Evolutionary conservation across 2,329 filamentous ascomycete genomes (phyloP), one percentile per base, ranked within the genome.

Genomic region (Gnomoniopsis smithogilvyi): DNA sequence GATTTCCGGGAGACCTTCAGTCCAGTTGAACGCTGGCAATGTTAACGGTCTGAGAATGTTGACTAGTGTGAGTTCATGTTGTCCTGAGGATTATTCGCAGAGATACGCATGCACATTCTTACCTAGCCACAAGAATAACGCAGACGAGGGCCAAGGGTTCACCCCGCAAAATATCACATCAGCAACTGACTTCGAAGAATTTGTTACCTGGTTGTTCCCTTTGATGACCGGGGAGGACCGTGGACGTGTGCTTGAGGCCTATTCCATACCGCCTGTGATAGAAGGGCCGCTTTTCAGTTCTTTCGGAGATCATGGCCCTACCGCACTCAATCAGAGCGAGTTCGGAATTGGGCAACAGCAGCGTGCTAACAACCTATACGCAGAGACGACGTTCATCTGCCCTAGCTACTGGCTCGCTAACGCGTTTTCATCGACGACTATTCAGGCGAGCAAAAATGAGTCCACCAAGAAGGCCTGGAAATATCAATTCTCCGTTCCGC

Each of bases 381-480:
- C 73, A 41, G 80, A 84, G 68, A 74, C 76, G 1, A 81, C 78
- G 0, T 82, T 83, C 55, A 73, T 80, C 14, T 84, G 81, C 64
- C 77, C 80, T 0, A 74, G 76, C 0, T 82, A 83, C 68, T 83
- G 79, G 79, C 68, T 81, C 45, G 74, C 76, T 1, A 71, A 73
- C 33, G 78, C 79, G 0, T 83, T 73, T 60, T 67, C 68, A 1
- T 70, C 68, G 1, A 49, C 63, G 3, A 51, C 50, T 33, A n/a
- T 45, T 0, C n/a, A 34, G 12, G 70, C 69, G 8, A 43, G 56
- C 56, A 51, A 65, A 58, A 24, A 11, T 6, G 3, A 54, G 4
- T n/a, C n/a, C 52, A 19, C 4, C 8, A 65, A 61, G 41, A 64
- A 68, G 26, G 62, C 70, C 26, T 80, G 72, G 69, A 76, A 77